Conservation (phyloP, 2,329 filamentous ascomycete genomes). For the Tolypocladium paradoxum region DNA sequence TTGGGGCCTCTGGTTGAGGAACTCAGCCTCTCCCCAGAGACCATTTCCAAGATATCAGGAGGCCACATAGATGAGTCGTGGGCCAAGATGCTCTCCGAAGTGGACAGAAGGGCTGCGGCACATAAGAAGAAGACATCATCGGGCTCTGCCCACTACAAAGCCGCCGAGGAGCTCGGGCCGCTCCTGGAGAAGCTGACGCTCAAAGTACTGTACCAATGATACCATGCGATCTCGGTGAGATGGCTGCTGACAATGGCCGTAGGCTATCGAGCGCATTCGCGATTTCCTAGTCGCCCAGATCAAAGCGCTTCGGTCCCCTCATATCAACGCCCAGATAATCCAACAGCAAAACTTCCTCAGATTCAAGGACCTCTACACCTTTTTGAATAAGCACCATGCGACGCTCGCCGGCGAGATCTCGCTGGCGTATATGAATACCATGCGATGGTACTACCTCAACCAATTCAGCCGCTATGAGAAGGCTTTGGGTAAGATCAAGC, state of each 20-base stretch:
- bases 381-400: slow-evolving; percentile 72
- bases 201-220: slow-evolving; percentile 42
- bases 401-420: slow-evolving; percentile 82
- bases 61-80: slow-evolving; percentile 85
- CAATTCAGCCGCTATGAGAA: slow-evolving; percentile 84
- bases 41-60: slow-evolving; percentile 78
- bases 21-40: slow-evolving; percentile 72
- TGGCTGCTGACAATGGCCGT: slow-evolving; percentile 3
- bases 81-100: slow-evolving; percentile 70
- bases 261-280: slow-evolving; percentile 86
- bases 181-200: slow-evolving; percentile 73
- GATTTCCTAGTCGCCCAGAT: slow-evolving; percentile 93
- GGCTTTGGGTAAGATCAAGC: slow-evolving; percentile 71
- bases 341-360: slow-evolving; percentile 85
- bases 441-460: slow-evolving; percentile 95
- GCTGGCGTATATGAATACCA: slow-evolving; percentile 93
- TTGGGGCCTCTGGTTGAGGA: slow-evolving; percentile 86
- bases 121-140: slow-evolving; percentile 55
- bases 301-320: slow-evolving; percentile 84
- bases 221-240: neutral
- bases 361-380: slow-evolving; percentile 80
- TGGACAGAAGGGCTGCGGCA: slow-evolving; percentile 65
- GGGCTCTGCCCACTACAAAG: slow-evolving; percentile 56
- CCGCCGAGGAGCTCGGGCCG: slow-evolving; percentile 72
- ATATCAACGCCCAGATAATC: slow-evolving; percentile 94